Conservation (phyloP, 2,329 filamentous ascomycete genomes). For the Ophiobolus disseminans region DNA sequence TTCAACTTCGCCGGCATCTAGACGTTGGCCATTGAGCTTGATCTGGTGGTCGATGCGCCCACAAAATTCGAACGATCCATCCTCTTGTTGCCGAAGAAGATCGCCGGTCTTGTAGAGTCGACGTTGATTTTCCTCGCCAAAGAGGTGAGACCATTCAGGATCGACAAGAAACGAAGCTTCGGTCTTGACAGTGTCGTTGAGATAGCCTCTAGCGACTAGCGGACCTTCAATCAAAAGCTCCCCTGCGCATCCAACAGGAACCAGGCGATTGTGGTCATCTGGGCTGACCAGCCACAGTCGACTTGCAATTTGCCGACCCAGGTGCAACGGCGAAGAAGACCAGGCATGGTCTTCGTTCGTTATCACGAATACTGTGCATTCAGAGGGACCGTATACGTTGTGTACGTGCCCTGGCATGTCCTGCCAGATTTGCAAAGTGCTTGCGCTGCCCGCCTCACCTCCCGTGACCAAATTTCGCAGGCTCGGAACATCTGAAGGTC, state of each 20-base stretch:
- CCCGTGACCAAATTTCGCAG: constrained; percentile 5
- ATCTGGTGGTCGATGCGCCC: constrained; percentile 28
- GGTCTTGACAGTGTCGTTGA: constrained; percentile 33
- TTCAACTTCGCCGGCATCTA: constrained; percentile 49
- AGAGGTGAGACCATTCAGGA: constrained; percentile 11
- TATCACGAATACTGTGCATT: constrained; percentile 43
- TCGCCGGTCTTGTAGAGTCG: constrained; percentile 8
- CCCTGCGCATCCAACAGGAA: constrained; percentile 22
- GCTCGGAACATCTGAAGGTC: constrained; percentile 5
- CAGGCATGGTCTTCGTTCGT: constrained; percentile 27
- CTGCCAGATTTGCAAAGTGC: constrained; percentile 45
- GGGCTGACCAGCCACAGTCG: constrained; percentile 50
- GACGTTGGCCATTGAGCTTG: constrained; percentile 49
- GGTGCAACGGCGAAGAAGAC: constrained; percentile 27
- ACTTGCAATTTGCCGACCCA: constrained; percentile 54
- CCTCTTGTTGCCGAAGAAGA: background rate
- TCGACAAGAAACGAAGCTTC: constrained; percentile 38
- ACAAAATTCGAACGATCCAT: constrained; percentile 20
- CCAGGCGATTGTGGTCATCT: constrained; percentile 8
- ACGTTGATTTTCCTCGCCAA: constrained; percentile 8
- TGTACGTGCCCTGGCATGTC: constrained; percentile 44
- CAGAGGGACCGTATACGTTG: constrained; percentile 52
- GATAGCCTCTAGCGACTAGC: constrained; percentile 40
- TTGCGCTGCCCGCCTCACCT: constrained; percentile 11
- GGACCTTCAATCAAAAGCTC: constrained; percentile 66